Evolutionary conservation across 2,329 filamentous ascomycete species (phyloP), one percentile per base, ranked within the genome.

Genomic region (Hypoxylon sp.): DNA sequence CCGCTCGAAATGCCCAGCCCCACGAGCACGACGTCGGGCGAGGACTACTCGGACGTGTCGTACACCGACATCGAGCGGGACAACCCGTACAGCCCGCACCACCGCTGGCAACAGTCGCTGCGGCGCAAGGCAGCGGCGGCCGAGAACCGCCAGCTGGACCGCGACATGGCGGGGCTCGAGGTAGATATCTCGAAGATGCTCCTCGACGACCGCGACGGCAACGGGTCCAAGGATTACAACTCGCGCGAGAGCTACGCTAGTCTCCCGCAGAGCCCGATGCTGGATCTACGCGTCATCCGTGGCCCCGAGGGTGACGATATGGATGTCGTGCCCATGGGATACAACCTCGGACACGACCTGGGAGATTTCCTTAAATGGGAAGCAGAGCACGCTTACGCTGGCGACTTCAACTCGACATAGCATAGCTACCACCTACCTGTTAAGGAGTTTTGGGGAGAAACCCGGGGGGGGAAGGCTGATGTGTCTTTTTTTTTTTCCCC

Each of bases 291-390:
- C 29, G 78, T 87, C 19, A 80, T 85, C 42, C 79, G 80, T 53
- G 80, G 73, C 65, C 50, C 31, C 1, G 77, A 78, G 37, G 80
- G 80, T 24, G 79, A 80, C 46, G 81, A 81, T 59, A 68, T 79
- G 31, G 80, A 82, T 57, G 75, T 81, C 9, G 83, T 87, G 58
- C 85, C 87, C 0, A 89, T 90, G 87, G 87, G 87, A 0, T 89
- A 85, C 73, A 90, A 90, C 69, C 80, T 90, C 2, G 83, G 83
- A 10, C 85, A 88, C 67, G 88, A 90, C 73, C 74, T 90, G 42
- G 85, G 85, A 1, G 87, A 89, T 67, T 90, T 88, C 71, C 73
- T 90, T 52, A 82, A 79, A 60, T 90, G 87, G 87, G 87, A 88
- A 75, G 79, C 84, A 3, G 83, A 87, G 71, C 80, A 87, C 60